A percentile compares a stretch with the other conserved stretches of the same genome.
phyloP scores from a whole-genome alignment of 1,284 basidiomycete genomes.

The Sphaerobolus stellatus region DNA sequence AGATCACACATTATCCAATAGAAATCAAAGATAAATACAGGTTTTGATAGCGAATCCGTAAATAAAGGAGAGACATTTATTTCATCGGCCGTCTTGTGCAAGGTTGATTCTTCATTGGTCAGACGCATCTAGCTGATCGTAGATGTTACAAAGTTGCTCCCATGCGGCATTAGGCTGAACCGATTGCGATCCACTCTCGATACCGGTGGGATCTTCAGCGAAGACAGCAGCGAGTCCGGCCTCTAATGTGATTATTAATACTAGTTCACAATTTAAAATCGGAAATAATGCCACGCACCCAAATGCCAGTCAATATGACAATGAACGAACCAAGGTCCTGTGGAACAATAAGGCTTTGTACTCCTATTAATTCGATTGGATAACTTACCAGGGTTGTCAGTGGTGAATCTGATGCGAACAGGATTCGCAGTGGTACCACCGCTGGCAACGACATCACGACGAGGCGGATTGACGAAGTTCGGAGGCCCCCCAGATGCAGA shows the following conservation, averaged over 20 bases:
- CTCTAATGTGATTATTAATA: background rate
- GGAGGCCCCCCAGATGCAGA: slow-evolving; percentile 6
- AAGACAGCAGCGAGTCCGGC: background rate
- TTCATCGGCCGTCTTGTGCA: too few species aligned
- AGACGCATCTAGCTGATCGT: too few species aligned
- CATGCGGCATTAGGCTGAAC: slow-evolving; percentile 3
- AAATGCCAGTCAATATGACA: slow-evolving; percentile 36
- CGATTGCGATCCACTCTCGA: slow-evolving; percentile 9
- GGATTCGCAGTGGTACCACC: slow-evolving; percentile 19
- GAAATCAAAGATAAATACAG: too few species aligned
- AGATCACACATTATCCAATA: too few species aligned
- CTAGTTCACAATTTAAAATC: slow-evolving; percentile 19
- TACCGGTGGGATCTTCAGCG: too few species aligned
- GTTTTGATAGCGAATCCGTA: too few species aligned
- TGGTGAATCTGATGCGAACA: slow-evolving; percentile 6
- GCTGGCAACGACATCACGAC: slow-evolving; percentile 37
- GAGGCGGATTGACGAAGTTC: slow-evolving; percentile 34
- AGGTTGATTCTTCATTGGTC: too few species aligned
- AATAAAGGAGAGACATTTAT: too few species aligned
- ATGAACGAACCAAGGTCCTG: slow-evolving; percentile 34
- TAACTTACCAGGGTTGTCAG: slow-evolving; percentile 11
- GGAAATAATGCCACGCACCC: slow-evolving; percentile 28
- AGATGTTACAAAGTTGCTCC: slow-evolving; percentile 10
- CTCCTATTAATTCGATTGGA: background rate
- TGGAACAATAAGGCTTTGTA: too few species aligned